Evolutionary conservation across 176 grass and related monocot species (phyloP).

Genomic region (Lolium multiflorum): DNA sequence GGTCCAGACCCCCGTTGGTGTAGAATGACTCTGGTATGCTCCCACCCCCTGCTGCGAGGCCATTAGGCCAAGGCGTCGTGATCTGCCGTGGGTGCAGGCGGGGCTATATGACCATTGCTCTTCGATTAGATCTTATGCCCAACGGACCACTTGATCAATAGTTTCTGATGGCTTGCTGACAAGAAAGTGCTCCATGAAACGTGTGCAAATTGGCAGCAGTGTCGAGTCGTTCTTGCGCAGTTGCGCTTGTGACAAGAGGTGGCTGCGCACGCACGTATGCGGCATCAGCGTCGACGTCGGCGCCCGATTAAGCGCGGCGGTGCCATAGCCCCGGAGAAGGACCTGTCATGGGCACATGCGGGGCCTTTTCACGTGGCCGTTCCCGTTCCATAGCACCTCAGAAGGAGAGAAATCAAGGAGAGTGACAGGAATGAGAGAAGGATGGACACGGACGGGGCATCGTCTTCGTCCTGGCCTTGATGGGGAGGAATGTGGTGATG

Average conservation of each 20-base stretch:
- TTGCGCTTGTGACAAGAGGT: background rate
- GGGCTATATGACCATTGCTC: too few relatives aligned
- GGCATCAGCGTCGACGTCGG: background rate
- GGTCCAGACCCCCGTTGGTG: too few relatives aligned
- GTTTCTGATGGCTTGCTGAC: too few relatives aligned
- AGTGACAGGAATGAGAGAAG: background rate
- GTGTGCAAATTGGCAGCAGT: too few relatives aligned
- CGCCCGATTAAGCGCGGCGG: background rate
- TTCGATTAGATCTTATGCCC: too few relatives aligned
- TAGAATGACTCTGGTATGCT: too few relatives aligned
- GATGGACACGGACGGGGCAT: background rate
- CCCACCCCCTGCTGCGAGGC: too few relatives aligned
- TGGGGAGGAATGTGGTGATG: slow-evolving; percentile 18
- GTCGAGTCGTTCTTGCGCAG: background rate
- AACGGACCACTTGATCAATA: too few relatives aligned
- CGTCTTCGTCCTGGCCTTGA: background rate
- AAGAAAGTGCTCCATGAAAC: too few relatives aligned
- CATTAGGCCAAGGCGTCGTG: too few relatives aligned
- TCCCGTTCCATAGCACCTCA: slow-evolving; percentile 1
- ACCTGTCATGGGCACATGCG: background rate
- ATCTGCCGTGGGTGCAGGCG: too few relatives aligned
- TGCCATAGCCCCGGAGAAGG: background rate
- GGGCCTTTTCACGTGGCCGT: slow-evolving; percentile 34
- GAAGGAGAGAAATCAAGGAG: background rate
- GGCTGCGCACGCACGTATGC: background rate